phyloP scores from a whole-genome alignment of 306 rosid species.

The Acacia crassicarpa region DNA sequence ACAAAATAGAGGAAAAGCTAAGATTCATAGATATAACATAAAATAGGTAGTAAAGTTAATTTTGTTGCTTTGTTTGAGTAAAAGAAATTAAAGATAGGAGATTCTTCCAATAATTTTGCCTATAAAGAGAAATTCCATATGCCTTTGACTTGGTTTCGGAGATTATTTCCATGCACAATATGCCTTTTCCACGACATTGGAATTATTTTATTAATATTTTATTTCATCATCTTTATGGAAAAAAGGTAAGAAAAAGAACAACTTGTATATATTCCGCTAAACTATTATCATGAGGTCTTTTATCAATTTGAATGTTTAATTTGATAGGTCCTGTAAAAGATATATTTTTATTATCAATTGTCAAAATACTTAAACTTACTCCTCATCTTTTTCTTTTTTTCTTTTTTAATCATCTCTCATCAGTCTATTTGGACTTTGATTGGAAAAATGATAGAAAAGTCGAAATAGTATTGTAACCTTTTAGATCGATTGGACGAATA shows the following conservation, averaged over 20 bases:
- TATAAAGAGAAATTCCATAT: background rate
- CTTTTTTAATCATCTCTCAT: no score
- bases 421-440: no score
- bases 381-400: no score
- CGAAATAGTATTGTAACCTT: no score
- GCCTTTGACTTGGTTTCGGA: background rate
- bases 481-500: no score
- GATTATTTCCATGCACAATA: background rate
- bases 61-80: background rate
- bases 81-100: background rate
- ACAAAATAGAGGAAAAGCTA: background rate
- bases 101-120: background rate
- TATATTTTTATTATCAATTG: background rate
- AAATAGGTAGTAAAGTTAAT: background rate
- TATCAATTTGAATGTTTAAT: background rate
- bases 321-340: background rate
- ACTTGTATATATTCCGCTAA: background rate
- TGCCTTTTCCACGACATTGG: background rate
- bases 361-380: background rate
- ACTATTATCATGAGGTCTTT: background rate
- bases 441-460: no score
- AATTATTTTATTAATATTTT: background rate
- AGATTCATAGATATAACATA: background rate
- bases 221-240: background rate
- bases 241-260: background rate